Conservation (phyloP, 1,284 basidiomycete species). For the Apiotrichum siamense region DNA sequence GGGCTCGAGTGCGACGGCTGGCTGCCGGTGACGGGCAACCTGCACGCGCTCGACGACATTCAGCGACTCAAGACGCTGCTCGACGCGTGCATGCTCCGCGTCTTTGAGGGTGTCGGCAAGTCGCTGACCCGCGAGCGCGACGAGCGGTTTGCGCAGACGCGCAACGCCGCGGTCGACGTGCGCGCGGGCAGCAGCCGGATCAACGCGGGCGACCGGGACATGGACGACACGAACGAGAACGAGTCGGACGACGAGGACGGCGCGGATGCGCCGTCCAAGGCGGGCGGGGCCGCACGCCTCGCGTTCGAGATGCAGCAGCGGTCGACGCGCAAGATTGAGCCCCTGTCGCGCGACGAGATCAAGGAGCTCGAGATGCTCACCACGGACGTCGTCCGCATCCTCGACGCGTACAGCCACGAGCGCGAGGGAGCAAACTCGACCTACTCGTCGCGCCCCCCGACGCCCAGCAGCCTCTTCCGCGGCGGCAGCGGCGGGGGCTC, state of each 20-base stretch:
- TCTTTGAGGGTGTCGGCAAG: conserved; percentile 76
- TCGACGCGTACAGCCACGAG: conserved; percentile 48
- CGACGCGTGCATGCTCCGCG: conserved; percentile 79
- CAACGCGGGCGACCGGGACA: conserved; percentile 21
- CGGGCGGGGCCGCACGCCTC: conserved; percentile 3
- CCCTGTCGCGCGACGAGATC: conserved; percentile 61
- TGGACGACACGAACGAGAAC: conserved; percentile 49
- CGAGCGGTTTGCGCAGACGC: conserved; percentile 20
- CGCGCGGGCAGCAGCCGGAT: conserved; percentile 20
- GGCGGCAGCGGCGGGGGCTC: too few relatives aligned
- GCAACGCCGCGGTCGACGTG: conserved; percentile 19
- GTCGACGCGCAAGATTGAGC: conserved; percentile 21
- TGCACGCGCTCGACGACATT: conserved; percentile 73
- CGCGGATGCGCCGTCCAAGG: conserved; percentile 22
- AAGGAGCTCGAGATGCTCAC: conserved; percentile 69
- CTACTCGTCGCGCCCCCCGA: conserved; percentile 20
- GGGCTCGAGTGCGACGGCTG: conserved; percentile 84
- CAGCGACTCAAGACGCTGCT: conserved; percentile 75
- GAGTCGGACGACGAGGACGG: conserved; percentile 58
- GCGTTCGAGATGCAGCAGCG: conserved; percentile 14
- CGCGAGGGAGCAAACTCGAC: conserved; percentile 28
- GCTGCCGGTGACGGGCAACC: conserved; percentile 76
- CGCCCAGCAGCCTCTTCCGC: conserved; percentile 4
- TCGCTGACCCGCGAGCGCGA: conserved; percentile 28
- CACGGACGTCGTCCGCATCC: conserved; percentile 62